Conservation (phyloP, 1,139 yeast genomes). For the Lizanozyma gosingica region DNA sequence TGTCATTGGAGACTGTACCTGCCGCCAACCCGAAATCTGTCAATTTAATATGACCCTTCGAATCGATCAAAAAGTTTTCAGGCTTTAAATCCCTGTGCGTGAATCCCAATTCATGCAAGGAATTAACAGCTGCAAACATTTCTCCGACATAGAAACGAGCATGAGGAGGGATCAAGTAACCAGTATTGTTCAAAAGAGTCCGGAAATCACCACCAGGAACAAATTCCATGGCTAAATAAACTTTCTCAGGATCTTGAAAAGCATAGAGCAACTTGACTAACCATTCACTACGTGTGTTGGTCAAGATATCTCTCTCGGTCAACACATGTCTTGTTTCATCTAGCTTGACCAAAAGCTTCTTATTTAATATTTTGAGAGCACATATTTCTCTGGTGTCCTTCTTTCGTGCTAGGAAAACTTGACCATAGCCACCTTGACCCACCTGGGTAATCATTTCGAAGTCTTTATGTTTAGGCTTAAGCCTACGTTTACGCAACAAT, state of each 20-base stretch:
- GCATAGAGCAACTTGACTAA: conserved; percentile 88
- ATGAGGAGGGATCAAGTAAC: conserved; percentile 86
- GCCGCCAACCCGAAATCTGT: conserved; percentile 98
- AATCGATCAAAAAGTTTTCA: conserved; percentile 89
- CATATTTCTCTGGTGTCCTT: conserved; percentile 92
- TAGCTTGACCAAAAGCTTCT: conserved; percentile 73
- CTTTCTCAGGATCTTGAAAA: conserved; percentile 85
- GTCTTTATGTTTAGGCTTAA: conserved; percentile 89
- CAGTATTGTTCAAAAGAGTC: conserved; percentile 87
- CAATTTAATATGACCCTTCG: conserved; percentile 89
- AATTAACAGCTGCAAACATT: conserved; percentile 92
- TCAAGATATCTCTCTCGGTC: conserved; percentile 92
- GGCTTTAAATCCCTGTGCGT: conserved; percentile 98
- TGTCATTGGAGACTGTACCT: conserved; percentile 86
- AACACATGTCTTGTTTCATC: conserved; percentile 95
- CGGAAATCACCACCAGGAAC: conserved; percentile 99
- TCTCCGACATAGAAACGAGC: conserved; percentile 92
- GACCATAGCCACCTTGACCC: conserved; percentile 99
- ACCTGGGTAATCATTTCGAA: conserved; percentile 96
- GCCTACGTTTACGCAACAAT: conserved; percentile 74
- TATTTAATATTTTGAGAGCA: conserved; percentile 88
- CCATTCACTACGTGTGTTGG: conserved; percentile 95
- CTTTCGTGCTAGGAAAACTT: conserved; percentile 89
- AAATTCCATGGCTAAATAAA: conserved; percentile 96
- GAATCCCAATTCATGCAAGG: conserved; percentile 89